A percentile compares a stretch with the other conserved stretches of the same genome.
phyloP scores from a whole-genome alignment of 768 basidiomycete genomes.

The Stropharia rugosoannulata region DNA sequence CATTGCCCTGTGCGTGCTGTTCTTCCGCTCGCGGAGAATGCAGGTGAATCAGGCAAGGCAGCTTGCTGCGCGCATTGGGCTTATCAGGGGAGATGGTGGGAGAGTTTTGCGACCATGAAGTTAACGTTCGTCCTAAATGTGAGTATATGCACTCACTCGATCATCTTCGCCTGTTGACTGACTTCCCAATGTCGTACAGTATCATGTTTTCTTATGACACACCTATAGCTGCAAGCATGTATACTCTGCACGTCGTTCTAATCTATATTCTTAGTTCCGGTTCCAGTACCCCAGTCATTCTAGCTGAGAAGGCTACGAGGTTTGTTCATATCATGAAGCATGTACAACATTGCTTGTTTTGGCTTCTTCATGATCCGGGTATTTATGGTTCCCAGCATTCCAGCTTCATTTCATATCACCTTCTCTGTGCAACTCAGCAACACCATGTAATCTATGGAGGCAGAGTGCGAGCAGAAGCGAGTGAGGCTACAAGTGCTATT shows the following conservation, averaged over 20 bases:
- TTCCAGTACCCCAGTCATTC: neutral
- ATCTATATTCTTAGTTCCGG: neutral
- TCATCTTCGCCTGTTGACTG: neutral
- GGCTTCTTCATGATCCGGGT: too few relatives aligned
- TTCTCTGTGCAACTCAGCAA: too few relatives aligned
- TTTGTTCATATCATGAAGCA: too few relatives aligned
- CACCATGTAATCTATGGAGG: too few relatives aligned
- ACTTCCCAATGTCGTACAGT: neutral
- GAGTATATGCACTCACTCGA: neutral
- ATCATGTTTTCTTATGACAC: neutral
- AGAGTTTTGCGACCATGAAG: conserved; percentile 13
- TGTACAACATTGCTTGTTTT: too few relatives aligned
- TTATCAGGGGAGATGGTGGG: conserved; percentile 42
- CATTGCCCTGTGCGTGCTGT: conserved; percentile 62
- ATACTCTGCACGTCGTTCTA: neutral
- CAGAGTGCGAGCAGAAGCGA: too few relatives aligned
- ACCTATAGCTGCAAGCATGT: neutral
- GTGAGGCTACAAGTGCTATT: too few relatives aligned
- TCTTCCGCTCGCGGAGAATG: conserved; percentile 66
- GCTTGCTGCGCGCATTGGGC: conserved; percentile 84
- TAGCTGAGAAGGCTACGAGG: neutral
- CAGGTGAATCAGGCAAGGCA: conserved; percentile 76
- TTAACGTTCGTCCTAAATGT: conserved; percentile 2
- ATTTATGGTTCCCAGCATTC: too few relatives aligned
- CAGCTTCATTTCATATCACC: too few relatives aligned